phyloP scores from a whole-genome alignment of 2,329 filamentous ascomycete species.

The Pseudopithomyces maydicus region DNA sequence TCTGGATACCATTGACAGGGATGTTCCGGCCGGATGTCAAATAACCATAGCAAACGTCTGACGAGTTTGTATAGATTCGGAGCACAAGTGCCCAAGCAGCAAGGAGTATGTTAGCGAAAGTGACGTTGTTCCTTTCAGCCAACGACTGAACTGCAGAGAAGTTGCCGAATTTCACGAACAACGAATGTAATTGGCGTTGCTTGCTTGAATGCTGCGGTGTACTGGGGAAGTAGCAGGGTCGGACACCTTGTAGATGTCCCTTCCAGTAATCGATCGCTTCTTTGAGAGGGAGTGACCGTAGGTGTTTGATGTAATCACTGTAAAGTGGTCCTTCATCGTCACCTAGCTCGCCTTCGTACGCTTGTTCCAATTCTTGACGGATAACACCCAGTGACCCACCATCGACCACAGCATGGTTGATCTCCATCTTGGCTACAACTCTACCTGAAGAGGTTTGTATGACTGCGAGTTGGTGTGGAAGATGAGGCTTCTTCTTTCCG shows the following conservation, averaged over 20 bases:
- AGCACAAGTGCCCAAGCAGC: slow-evolving; percentile 39
- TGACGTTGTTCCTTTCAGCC: slow-evolving; percentile 31
- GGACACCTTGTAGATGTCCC: slow-evolving; percentile 31
- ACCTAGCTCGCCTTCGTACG: slow-evolving; percentile 33
- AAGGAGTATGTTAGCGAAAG: slow-evolving; percentile 40
- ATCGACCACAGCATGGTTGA: slow-evolving; percentile 43
- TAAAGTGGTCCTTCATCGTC: slow-evolving; percentile 36
- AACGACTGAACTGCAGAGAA: slow-evolving; percentile 36
- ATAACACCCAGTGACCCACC: slow-evolving; percentile 39
- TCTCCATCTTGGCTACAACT: slow-evolving; percentile 40
- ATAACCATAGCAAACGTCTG: slow-evolving; percentile 45
- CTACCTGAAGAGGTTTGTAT: slow-evolving; percentile 32
- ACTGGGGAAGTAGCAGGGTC: slow-evolving; percentile 41
- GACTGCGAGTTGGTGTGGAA: slow-evolving; percentile 40
- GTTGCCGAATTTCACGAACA: slow-evolving; percentile 35
- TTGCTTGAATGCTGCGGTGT: slow-evolving; percentile 26
- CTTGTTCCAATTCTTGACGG: slow-evolving; percentile 34
- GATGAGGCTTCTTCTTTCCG: slow-evolving; percentile 33
- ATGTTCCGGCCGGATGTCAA: slow-evolving; percentile 49
- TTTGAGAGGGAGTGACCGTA: slow-evolving; percentile 24
- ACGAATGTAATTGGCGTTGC: slow-evolving; percentile 30
- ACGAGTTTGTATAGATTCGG: slow-evolving; percentile 32
- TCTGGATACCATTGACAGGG: slow-evolving; percentile 51
- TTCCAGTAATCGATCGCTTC: slow-evolving; percentile 39
- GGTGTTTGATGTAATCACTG: slow-evolving; percentile 43